Evolutionary conservation across 192 early-diverging fungal genomes (phyloP).

Genomic region (Podila minutissima): DNA sequence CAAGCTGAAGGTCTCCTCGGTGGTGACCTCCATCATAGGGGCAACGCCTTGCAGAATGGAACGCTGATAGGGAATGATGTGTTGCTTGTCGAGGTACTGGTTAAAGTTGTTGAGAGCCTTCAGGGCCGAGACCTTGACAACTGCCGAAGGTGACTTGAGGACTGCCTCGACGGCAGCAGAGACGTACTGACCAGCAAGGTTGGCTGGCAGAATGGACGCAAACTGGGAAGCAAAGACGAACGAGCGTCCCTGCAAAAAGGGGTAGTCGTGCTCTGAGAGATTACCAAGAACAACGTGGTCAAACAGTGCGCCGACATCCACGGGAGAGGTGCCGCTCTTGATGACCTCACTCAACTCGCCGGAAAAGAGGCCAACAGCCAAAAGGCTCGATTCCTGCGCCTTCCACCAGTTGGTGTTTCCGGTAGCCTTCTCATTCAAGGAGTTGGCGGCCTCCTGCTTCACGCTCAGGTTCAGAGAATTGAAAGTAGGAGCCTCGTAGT

Average conservation of each 20-base stretch:
- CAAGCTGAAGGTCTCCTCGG: constrained; percentile 73
- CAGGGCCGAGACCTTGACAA: constrained; percentile 76
- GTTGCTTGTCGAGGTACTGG: constrained; percentile 59
- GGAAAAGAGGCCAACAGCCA: constrained; percentile 75
- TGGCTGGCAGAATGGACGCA: constrained; percentile 72
- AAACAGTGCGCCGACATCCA: constrained; percentile 83
- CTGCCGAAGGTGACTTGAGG: constrained; percentile 59
- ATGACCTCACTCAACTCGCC: constrained; percentile 67
- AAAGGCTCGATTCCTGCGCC: constrained; percentile 83
- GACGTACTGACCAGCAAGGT: constrained; percentile 77
- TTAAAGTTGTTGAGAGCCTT: constrained; percentile 72
- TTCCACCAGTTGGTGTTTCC: constrained; percentile 75
- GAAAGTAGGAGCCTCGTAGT: constrained; percentile 59
- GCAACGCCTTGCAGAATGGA: constrained; percentile 70
- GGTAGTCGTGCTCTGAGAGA: constrained; percentile 65
- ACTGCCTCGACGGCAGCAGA: constrained; percentile 80
- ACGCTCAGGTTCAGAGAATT: constrained; percentile 61
- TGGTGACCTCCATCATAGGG: constrained; percentile 62
- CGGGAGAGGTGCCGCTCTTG: constrained; percentile 51
- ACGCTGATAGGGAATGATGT: constrained; percentile 63
- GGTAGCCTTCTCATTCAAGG: constrained; percentile 12
- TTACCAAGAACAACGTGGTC: constrained; percentile 83
- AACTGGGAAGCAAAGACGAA: constrained; percentile 89
- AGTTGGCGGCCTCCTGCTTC: constrained; percentile 33
- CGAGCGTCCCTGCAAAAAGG: constrained; percentile 91